Percentiles rank a stretch among this genome's conserved stretches.
phyloP scores from a whole-genome alignment of 805 yeast species.

The Wickerhamiella azymoides region DNA sequence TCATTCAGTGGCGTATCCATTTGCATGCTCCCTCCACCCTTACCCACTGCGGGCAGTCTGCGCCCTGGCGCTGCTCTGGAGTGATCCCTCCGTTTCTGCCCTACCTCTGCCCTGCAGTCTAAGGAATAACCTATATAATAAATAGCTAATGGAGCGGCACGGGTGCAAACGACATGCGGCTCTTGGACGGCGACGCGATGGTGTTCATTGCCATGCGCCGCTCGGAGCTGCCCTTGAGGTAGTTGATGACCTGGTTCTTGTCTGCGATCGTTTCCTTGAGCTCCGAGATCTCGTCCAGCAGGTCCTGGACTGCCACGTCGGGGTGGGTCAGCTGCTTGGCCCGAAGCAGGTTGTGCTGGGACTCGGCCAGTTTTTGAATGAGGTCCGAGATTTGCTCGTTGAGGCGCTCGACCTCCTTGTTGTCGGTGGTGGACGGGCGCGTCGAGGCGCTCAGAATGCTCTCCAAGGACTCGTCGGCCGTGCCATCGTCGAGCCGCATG shows the following conservation, averaged over 20 bases:
- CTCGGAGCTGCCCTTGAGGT: constrained; percentile 51
- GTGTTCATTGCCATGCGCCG: constrained; percentile 31
- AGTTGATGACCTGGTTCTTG: constrained; percentile 67
- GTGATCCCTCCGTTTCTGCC: no score
- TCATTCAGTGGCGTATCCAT: no score
- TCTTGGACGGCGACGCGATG: constrained; percentile 5
- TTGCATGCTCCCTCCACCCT: no score
- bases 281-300: constrained; percentile 54
- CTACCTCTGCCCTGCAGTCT: no score
- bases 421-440: background rate
- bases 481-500: constrained; percentile 10
- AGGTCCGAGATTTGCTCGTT: constrained; percentile 14
- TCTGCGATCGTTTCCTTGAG: constrained; percentile 48
- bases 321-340: constrained; percentile 7
- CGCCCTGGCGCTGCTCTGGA: no score
- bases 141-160: background rate
- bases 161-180: constrained; percentile 7
- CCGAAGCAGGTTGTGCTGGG: constrained; percentile 10
- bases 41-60: no score
- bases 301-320: constrained; percentile 32
- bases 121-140: background rate
- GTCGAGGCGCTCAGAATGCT: constrained; percentile 9
- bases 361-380: constrained; percentile 13
- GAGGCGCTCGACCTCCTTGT: constrained; percentile 13
- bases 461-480: constrained; percentile 18